A percentile compares a stretch with the other conserved stretches of the same genome.
phyloP scores from a whole-genome alignment of 805 yeast species.

The Isabelozyma gotoi region DNA sequence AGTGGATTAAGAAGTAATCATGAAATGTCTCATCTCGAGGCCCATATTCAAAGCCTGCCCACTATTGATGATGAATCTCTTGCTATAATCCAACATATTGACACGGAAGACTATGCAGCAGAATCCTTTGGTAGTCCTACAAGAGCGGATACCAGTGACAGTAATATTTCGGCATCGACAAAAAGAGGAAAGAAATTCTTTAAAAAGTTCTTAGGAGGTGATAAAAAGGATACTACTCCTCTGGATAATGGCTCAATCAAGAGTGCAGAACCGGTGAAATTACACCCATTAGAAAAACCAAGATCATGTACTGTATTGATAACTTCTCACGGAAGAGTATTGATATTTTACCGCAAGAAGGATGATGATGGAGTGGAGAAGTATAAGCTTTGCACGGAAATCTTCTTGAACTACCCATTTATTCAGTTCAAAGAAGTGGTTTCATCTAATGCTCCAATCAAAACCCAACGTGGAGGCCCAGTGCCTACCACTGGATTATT shows the following conservation, averaged over 20 bases:
- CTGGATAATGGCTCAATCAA: background rate
- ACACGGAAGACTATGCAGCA: conserved; percentile 16
- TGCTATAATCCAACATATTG: conserved; percentile 58
- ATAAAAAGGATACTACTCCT: conserved; percentile 7
- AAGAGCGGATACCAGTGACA: background rate
- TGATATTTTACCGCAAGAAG: conserved; percentile 47
- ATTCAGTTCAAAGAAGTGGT: conserved; percentile 60
- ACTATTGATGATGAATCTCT: conserved; percentile 52
- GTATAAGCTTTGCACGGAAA: conserved; percentile 48
- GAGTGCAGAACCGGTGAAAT: conserved; percentile 4
- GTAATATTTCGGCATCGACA: background rate
- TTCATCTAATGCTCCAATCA: conserved; percentile 21
- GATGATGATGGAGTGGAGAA: conserved; percentile 23
- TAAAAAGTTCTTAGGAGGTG: conserved; percentile 14
- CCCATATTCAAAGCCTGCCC: conserved; percentile 32
- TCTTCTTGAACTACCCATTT: conserved; percentile 52
- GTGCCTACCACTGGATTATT: conserved; percentile 46
- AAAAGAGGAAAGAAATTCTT: conserved; percentile 10
- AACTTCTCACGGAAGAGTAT: conserved; percentile 63
- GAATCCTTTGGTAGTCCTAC: conserved; percentile 3
- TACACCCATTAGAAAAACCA: conserved; percentile 34
- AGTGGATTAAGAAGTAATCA: conserved; percentile 18
- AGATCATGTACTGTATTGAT: conserved; percentile 53
- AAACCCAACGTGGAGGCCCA: conserved; percentile 21
- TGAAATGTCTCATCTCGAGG: conserved; percentile 5